Base-by-base conservation (phyloP, 2,329 filamentous ascomycete genomes). In the Xylaria sp. region DNA sequence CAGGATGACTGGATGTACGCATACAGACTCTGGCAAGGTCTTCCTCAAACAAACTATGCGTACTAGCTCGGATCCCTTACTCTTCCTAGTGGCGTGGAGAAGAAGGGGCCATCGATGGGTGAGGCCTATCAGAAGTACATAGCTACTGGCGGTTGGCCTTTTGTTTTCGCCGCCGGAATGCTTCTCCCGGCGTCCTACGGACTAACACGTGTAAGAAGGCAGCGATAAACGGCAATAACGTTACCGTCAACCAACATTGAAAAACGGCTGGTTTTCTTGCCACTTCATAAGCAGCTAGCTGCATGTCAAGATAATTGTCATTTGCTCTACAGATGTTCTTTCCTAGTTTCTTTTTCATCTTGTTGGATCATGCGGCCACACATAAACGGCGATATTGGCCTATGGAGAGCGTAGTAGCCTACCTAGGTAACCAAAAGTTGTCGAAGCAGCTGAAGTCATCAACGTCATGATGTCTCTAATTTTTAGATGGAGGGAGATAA, bases 111-210 rank as follows among this genome's bases (percentile, higher is more conserved):
- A 6, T 32, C 14, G 11, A 51, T 36, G n/a, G 12, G 36, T 19
- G 32, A 56, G 2, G 32, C 7, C 42, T 17, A 27, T 51, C 47
- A 17, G 17, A 19, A 6, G 4, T 50, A 42, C 8, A 12, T 36
- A 11, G 2, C 8, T 57, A 17, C 3, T 62, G 57, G 53, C 53
- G 57, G 61, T 58, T 59, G 19, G 4, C 27, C 62, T 27, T 51
- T 30, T n/a, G 17, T 63, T 63, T 48, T 62, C 55, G 59, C 54
- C 21, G 7, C 48, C 54, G 30, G 21, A 8, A 67, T 36, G 30
- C 47, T 50, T 59, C 47, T 45, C 34, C 36, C n/a, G 48, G 27
- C 21, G 47, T 42, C 7, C n/a, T 50, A 12, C n/a, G 32, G 30
- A n/a, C 19, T 3, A 14, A 42, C 19, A 42, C 32, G 21, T 58